These are phyloP conservation scores for Phytophthora ramorum DNA, from an alignment of 352 stramenopile genomes.

Conservation along the genomic window DNA sequence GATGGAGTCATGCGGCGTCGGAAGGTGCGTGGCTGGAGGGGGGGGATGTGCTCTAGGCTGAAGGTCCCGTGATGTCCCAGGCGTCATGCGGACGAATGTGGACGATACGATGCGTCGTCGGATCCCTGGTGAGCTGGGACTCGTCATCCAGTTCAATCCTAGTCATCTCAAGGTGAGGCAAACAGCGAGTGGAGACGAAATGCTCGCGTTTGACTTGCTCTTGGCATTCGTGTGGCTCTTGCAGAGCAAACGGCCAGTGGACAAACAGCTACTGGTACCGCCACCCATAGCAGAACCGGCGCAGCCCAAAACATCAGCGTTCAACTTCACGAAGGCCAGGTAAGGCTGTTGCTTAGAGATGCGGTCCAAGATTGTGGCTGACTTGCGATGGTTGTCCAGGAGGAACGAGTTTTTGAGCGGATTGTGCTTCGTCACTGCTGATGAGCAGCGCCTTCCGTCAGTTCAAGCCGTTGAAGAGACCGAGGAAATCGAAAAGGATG, in stretches of 20 bases:
- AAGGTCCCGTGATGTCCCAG: slow-evolving; percentile 12
- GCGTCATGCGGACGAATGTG: slow-evolving; percentile 46
- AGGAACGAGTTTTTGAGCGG: slow-evolving; percentile 53
- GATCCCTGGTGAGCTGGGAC: slow-evolving; percentile 41
- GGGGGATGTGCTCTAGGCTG: background rate
- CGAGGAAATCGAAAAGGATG: slow-evolving; percentile 2
- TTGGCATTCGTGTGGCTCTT: background rate
- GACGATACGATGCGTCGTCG: slow-evolving; percentile 41
- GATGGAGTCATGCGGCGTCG: slow-evolving; percentile 29
- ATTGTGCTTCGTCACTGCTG: slow-evolving; percentile 27
- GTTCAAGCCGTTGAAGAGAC: slow-evolving; percentile 12
- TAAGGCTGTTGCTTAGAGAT: slow-evolving; percentile 15
- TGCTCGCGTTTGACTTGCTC: background rate
- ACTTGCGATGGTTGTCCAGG: slow-evolving; percentile 30
- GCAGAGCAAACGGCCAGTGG: slow-evolving; percentile 56
- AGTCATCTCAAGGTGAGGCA: slow-evolving; percentile 42
- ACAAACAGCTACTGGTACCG: slow-evolving; percentile 33
- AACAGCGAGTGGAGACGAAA: background rate
- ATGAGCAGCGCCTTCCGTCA: slow-evolving; percentile 16
- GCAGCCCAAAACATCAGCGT: slow-evolving; percentile 23
- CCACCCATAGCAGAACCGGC: background rate
- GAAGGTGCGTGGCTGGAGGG: slow-evolving; percentile 9
- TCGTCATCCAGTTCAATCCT: slow-evolving; percentile 56
- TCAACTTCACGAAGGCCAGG: slow-evolving; percentile 76
- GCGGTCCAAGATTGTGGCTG: background rate